A percentile compares a stretch with the other conserved stretches of the same genome.
Evolutionary conservation across 768 basidiomycete species (phyloP).

Genomic region (Russula virescens): DNA sequence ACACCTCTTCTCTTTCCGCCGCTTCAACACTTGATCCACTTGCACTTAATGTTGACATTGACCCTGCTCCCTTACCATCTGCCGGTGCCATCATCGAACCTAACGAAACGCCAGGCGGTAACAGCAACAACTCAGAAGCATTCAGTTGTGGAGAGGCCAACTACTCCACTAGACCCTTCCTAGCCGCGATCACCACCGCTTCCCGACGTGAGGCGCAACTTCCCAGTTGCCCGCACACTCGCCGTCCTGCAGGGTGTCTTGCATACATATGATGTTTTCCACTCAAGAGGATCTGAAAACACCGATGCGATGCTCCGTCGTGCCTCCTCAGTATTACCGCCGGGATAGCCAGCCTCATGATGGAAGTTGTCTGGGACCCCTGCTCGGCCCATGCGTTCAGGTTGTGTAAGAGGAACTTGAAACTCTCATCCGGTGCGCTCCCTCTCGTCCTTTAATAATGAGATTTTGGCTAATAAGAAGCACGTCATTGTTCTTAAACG

Average conservation of each 20-base stretch:
- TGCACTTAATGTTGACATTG: slow-evolving; percentile 21
- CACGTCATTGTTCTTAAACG: slow-evolving; percentile 40
- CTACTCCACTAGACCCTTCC: no score
- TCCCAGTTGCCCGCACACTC: slow-evolving; percentile 70
- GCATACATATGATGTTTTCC: slow-evolving; percentile 62
- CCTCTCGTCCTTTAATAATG: background rate
- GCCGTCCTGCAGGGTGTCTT: slow-evolving; percentile 83
- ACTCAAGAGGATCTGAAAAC: slow-evolving; percentile 21
- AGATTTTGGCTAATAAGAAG: background rate
- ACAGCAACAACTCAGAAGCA: slow-evolving; percentile 4
- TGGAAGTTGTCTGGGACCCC: slow-evolving; percentile 14
- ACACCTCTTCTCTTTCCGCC: background rate
- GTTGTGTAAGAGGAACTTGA: slow-evolving; percentile 28
- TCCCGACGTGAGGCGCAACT: no score
- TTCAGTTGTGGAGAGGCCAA: slow-evolving; percentile 20
- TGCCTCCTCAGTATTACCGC: no score
- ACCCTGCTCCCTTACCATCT: slow-evolving; percentile 6
- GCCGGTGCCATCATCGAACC: background rate
- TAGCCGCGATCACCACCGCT: no score
- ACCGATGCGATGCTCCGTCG: slow-evolving; percentile 3
- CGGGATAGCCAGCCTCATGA: slow-evolving; percentile 6
- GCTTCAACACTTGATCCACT: slow-evolving; percentile 14
- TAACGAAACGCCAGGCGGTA: background rate
- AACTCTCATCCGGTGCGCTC: slow-evolving; percentile 71
- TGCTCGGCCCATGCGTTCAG: slow-evolving; percentile 19